phyloP scores from a whole-genome alignment of 2,329 filamentous ascomycete species.

The Pseudodiploospora longispora region DNA sequence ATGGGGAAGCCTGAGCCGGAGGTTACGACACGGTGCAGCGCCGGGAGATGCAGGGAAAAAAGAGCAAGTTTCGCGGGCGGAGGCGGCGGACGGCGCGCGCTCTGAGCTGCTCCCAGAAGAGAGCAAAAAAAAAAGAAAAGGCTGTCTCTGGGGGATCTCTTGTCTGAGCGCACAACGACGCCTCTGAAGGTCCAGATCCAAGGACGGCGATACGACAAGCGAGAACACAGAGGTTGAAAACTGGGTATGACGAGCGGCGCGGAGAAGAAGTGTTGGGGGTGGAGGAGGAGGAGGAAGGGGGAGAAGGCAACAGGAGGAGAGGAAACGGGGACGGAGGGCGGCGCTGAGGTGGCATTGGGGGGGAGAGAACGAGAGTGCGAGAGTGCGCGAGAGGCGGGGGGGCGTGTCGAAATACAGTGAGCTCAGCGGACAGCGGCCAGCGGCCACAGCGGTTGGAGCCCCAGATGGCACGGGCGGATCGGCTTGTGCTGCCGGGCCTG shows the following conservation, averaged over 20 bases:
- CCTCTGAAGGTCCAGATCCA: background rate
- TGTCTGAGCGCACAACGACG: background rate
- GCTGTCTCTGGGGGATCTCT: background rate
- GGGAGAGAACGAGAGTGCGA: background rate
- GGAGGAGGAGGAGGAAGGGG: background rate
- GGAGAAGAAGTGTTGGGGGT: background rate
- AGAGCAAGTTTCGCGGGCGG: conserved; percentile 4
- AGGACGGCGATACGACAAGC: background rate
- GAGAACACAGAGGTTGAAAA: background rate
- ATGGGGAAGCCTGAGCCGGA: conserved; percentile 7
- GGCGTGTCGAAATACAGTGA: conserved; percentile 6
- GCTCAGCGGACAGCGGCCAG: conserved; percentile 6
- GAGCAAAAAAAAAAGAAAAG: background rate
- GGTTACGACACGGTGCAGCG: conserved; percentile 12
- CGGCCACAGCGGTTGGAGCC: conserved; percentile 10
- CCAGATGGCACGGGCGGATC: conserved; percentile 12
- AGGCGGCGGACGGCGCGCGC: background rate
- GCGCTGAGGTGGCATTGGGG: background rate
- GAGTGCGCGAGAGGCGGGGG: conserved; percentile 1
- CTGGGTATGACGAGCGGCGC: background rate
- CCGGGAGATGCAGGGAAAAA: conserved; percentile 5
- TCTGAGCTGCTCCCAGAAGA: background rate
- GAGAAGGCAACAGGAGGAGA: background rate
- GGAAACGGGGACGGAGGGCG: background rate
- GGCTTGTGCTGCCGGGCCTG: conserved; percentile 12